phyloP scores from a whole-genome alignment of 257 asterid genomes.

The Solanum tarapatanum region DNA sequence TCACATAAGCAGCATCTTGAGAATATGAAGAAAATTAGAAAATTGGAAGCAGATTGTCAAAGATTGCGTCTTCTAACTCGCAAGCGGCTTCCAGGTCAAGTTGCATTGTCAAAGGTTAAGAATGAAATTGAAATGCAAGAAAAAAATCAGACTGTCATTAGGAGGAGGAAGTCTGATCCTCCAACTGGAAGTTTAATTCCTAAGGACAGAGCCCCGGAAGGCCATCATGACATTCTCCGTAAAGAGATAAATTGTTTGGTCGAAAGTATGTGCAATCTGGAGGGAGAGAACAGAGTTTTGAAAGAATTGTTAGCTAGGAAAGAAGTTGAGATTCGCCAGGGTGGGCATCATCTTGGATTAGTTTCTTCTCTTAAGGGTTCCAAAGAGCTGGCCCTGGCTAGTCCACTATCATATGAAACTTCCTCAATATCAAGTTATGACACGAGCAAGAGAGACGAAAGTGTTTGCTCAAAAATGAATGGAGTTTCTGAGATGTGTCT shows the following conservation, averaged over 20 bases:
- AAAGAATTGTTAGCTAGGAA: slow-evolving; percentile 38
- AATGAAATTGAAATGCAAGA: slow-evolving; percentile 31
- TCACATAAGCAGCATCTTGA: slow-evolving; percentile 39
- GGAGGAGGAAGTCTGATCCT: slow-evolving; percentile 20
- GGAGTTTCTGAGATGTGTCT: slow-evolving; percentile 74
- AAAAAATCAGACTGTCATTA: slow-evolving; percentile 18
- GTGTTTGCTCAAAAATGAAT: slow-evolving; percentile 25
- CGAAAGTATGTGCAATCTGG: slow-evolving; percentile 50
- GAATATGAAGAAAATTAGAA: slow-evolving; percentile 54
- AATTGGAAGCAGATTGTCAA: slow-evolving; percentile 74
- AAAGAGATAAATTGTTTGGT: slow-evolving; percentile 36
- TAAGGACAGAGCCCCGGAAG: slow-evolving; percentile 5
- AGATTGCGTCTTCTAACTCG: slow-evolving; percentile 53
- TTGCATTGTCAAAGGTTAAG: slow-evolving; percentile 15
- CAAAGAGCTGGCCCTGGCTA: background rate
- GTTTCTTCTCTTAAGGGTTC: background rate
- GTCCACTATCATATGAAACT: slow-evolving; percentile 11
- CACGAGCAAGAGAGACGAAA: slow-evolving; percentile 9
- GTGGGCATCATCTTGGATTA: background rate
- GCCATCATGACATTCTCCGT: slow-evolving; percentile 11
- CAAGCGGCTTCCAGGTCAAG: slow-evolving; percentile 38
- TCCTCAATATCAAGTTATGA: slow-evolving; percentile 14
- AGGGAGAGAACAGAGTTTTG: slow-evolving; percentile 46
- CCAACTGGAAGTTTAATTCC: slow-evolving; percentile 17
- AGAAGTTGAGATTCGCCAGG: slow-evolving; percentile 26